Conservation (phyloP, 352 stramenopile genomes). For the Thalassiosira ordinaria region DNA sequence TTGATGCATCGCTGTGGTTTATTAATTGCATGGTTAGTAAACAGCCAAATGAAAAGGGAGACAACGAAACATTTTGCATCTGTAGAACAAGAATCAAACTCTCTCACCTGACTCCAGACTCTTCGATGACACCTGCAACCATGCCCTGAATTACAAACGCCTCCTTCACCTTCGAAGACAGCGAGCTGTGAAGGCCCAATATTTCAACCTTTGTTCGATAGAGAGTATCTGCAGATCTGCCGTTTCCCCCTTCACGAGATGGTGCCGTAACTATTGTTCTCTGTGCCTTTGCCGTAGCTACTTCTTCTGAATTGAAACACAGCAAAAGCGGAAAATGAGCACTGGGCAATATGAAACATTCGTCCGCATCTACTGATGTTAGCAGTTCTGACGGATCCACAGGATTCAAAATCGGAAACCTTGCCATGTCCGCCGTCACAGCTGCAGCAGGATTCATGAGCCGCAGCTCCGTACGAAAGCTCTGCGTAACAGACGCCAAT, state of each 20-base stretch:
- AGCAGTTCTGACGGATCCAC: constrained; percentile 71
- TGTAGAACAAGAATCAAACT: not conserved
- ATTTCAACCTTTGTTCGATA: constrained; percentile 80
- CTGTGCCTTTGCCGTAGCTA: not conserved
- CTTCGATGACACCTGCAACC: constrained; percentile 65
- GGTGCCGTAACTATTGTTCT: not conserved
- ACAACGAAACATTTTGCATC: not conserved
- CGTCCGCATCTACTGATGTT: constrained; percentile 65
- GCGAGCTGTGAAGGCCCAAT: constrained; percentile 43
- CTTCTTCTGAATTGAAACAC: constrained; percentile 76
- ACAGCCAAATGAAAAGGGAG: not conserved
- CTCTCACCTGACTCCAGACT: constrained; percentile 56
- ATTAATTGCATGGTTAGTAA: too few species aligned
- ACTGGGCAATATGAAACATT: constrained; percentile 83
- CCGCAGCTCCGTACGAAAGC: constrained; percentile 64
- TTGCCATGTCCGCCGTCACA: not conserved
- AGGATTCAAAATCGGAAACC: constrained; percentile 74
- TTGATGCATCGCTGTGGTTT: constrained; percentile 8
- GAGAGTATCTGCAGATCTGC: constrained; percentile 39
- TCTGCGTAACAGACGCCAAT: constrained; percentile 66
- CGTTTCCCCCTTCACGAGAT: constrained; percentile 2
- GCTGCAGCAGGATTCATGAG: constrained; percentile 28
- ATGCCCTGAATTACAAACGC: constrained; percentile 67
- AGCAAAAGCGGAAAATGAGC: constrained; percentile 83
- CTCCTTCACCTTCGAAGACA: constrained; percentile 13